Evolutionary conservation across 306 rosid species (phyloP), one percentile per base, ranked within the genome.

Genomic region (Cotoneaster glaucophyllus): DNA sequence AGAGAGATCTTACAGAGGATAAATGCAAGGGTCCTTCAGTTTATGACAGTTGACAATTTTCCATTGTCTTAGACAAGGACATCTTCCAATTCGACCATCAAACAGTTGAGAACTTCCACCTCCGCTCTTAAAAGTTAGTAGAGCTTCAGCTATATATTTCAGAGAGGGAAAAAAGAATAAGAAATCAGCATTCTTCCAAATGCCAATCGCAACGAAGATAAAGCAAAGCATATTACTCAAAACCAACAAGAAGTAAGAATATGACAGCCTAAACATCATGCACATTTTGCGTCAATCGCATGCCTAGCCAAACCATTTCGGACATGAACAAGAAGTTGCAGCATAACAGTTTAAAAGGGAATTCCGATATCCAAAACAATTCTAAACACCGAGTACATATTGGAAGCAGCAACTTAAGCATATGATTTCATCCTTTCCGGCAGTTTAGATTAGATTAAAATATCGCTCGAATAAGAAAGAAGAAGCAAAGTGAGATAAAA

Each of bases 1-100:
- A 70, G 84, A 79, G 59, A 73, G 80, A 82, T 75, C 94, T 84
- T 89, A 89, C 91, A 74, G 59, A 85, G 86, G 50, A 87, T 76
- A 76, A 71, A 81, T 82, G 81, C 83, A 80, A 43, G 85, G 85
- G 61, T 86, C 83, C 77, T 84, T 85, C 76, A 75, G 83, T 73
- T 82, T 77, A 75, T 85, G 81, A 81, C 85, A 87, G 73, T 82
- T 41, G 63, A 77, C 45, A 64, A 80, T 78, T 11, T 83, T 83
- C 83, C 82, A 37, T 78, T 78, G 85, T 80, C 77, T 73, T 64
- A 70, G 75, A 71, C 88, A 88, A 61, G 93, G 85, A 78, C 56
- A 64, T 79, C 76, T 82, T 50, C 71, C 75, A 70, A 70, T 71
- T 43, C 43, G 75, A 73, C 83, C 70, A 22, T 67, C 19, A 8